Conservation (phyloP, 371 early-diverging fungal genomes). For the Mucor plumbeus region DNA sequence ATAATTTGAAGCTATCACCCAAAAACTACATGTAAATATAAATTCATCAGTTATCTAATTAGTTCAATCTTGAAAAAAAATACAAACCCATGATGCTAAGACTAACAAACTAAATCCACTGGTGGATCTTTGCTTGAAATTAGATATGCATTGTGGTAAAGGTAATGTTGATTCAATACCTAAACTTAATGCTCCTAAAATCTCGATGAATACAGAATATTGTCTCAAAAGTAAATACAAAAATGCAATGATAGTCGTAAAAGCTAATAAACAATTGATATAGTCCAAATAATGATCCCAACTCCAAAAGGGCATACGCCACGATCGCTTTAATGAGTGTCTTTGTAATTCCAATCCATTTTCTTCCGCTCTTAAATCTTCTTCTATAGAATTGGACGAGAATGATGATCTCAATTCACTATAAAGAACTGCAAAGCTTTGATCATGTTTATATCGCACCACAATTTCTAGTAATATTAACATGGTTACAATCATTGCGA, state of each 20-base stretch:
- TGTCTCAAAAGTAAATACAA: slow-evolving; percentile 38
- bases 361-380: slow-evolving; percentile 27
- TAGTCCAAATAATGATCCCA: slow-evolving; percentile 53
- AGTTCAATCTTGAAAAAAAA: neutral
- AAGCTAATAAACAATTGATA: slow-evolving; percentile 48
- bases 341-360: slow-evolving; percentile 1
- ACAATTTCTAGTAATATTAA: slow-evolving; percentile 58
- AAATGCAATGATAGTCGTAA: slow-evolving; percentile 42
- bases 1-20: slow-evolving; percentile 71
- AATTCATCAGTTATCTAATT: neutral
- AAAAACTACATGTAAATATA: slow-evolving; percentile 40
- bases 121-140: slow-evolving; percentile 56
- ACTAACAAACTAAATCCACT: slow-evolving; percentile 58
- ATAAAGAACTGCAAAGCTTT: slow-evolving; percentile 24
- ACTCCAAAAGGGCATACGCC: slow-evolving; percentile 36
- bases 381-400: slow-evolving; percentile 17
- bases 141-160: slow-evolving; percentile 65
- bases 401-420: slow-evolving; percentile 24
- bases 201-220: slow-evolving; percentile 36
- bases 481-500: slow-evolving; percentile 65
- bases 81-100: slow-evolving; percentile 45
- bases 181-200: slow-evolving; percentile 48
- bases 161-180: slow-evolving; percentile 68
- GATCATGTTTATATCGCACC: slow-evolving; percentile 31
- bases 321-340: slow-evolving; percentile 10